These are phyloP conservation scores for Danielia reshetovae DNA, from an alignment of 805 yeast genomes.

Conservation along the genomic window DNA sequence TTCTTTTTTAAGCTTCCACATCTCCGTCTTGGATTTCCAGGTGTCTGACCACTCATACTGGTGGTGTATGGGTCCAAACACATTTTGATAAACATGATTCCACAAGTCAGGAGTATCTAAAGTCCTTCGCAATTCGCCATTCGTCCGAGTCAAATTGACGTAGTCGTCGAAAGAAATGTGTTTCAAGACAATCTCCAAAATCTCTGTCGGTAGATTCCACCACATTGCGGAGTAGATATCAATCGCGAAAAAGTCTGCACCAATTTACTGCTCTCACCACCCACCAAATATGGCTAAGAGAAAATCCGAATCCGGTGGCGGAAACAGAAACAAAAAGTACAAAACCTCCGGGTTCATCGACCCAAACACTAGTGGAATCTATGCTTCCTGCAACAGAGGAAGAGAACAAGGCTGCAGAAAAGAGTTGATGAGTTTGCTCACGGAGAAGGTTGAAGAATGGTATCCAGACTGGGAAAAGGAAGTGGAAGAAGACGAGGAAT, in stretches of 20 bases:
- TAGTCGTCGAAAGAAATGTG: conserved; percentile 9
- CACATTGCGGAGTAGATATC: too few species aligned
- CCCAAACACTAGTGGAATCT: conserved; percentile 83
- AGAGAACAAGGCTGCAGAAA: conserved; percentile 74
- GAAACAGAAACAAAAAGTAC: conserved; percentile 37
- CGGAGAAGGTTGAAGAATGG: conserved; percentile 33
- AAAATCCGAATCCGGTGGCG: conserved; percentile 21
- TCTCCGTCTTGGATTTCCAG: background rate
- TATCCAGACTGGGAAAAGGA: conserved; percentile 20
- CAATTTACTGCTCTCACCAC: too few species aligned
- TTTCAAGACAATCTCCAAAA: conserved; percentile 8
- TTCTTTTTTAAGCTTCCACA: background rate
- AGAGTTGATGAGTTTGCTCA: conserved; percentile 60
- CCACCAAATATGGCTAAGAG: conserved; percentile 20
- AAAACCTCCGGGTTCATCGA: conserved; percentile 58
- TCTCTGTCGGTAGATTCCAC: conserved; percentile 15
- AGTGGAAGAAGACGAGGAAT: conserved; percentile 20
- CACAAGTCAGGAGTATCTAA: too few species aligned
- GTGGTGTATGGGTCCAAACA: too few species aligned
- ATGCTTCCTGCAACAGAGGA: conserved; percentile 82
- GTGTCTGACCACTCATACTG: too few species aligned
- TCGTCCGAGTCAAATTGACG: conserved; percentile 11
- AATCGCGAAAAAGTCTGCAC: too few species aligned
- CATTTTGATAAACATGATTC: too few species aligned
- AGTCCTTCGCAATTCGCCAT: background rate